Conservation (phyloP, 1,139 yeast species). For the Pichia sp. region DNA sequence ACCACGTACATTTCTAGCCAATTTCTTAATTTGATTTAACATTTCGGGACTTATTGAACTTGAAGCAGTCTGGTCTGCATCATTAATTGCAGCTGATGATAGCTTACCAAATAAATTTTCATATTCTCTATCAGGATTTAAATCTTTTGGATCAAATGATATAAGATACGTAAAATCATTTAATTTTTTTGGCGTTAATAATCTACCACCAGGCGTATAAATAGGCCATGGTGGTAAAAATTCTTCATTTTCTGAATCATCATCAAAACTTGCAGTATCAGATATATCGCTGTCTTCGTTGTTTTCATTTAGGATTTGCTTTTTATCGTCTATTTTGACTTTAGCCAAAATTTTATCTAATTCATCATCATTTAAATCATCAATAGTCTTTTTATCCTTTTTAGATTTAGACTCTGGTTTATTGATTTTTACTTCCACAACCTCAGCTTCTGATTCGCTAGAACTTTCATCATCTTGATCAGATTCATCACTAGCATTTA, state of each 20-base stretch:
- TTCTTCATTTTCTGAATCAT: constrained; percentile 18
- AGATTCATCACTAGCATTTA: constrained; percentile 33
- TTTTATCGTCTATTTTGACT: constrained; percentile 12
- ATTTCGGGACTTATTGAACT: constrained; percentile 61
- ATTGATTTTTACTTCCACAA: constrained; percentile 17
- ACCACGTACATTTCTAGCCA: constrained; percentile 61
- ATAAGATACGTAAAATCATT: constrained; percentile 36
- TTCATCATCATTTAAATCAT: constrained; percentile 21
- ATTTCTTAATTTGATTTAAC: constrained; percentile 53
- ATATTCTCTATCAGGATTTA: constrained; percentile 80
- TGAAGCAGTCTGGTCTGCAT: constrained; percentile 61
- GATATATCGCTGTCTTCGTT: constrained; percentile 17
- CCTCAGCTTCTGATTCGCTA: background rate
- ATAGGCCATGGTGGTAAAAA: constrained; percentile 27
- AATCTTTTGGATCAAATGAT: constrained; percentile 44
- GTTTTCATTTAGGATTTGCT: constrained; percentile 2
- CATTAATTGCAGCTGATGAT: constrained; percentile 62
- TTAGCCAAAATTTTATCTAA: constrained; percentile 16
- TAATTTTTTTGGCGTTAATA: constrained; percentile 41
- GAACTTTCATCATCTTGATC: constrained; percentile 6
- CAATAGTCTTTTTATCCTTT: constrained; percentile 11
- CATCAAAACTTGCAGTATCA: constrained; percentile 3
- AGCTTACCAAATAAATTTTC: constrained; percentile 67
- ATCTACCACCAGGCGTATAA: constrained; percentile 38
- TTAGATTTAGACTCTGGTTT: constrained; percentile 11